These are phyloP conservation scores for Adansonia digitata DNA, from an alignment of 345 rosid genomes.

Conservation along the genomic window DNA sequence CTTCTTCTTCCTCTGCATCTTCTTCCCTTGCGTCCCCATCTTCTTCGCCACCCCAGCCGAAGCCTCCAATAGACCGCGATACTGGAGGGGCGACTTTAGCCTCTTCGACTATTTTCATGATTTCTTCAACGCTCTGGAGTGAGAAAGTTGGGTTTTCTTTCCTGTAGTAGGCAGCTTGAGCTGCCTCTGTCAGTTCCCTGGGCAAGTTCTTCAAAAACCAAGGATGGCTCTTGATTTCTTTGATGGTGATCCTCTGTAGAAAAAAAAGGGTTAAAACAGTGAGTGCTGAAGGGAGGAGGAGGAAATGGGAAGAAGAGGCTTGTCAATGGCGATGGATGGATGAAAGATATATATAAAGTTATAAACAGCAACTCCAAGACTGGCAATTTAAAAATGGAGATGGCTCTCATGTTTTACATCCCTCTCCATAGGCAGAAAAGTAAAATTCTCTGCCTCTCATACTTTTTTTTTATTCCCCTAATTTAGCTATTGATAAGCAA, in stretches of 20 bases:
- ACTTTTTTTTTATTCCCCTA: neutral
- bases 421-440: neutral
- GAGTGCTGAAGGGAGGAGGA: neutral
- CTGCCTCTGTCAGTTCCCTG: conserved; percentile 64
- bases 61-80: conserved; percentile 53
- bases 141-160: conserved; percentile 67
- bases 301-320: neutral
- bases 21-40: conserved; percentile 45
- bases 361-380: neutral
- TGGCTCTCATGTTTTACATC: neutral
- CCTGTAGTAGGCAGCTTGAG: conserved; percentile 59
- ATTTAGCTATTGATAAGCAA: neutral
- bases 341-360: neutral
- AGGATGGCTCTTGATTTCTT: conserved; percentile 76
- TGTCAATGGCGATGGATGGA: neutral
- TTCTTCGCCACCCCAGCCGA: conserved; percentile 72
- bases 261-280: neutral
- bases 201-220: conserved; percentile 91
- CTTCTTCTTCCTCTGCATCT: conserved; percentile 51
- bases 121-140: conserved; percentile 65
- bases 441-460: neutral
- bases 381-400: neutral
- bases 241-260: conserved; percentile 71
- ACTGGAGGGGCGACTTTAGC: conserved; percentile 61
- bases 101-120: conserved; percentile 65